These are phyloP conservation scores for Nicotiana rustica DNA, from an alignment of 305 asterid genomes.

Conservation along the genomic window DNA sequence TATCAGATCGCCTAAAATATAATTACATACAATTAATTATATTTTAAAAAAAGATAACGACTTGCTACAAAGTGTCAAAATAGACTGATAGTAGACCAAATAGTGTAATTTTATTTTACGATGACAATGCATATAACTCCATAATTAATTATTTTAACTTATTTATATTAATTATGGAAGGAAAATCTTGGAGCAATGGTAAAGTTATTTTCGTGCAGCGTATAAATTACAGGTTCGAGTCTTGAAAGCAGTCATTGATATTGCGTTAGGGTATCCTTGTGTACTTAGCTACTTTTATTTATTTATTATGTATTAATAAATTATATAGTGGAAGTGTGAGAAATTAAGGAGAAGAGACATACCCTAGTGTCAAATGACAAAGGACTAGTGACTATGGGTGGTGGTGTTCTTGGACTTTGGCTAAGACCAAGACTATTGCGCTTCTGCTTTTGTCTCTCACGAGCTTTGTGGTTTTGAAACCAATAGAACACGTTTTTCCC, in stretches of 20 bases:
- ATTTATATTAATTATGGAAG: no score
- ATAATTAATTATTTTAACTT: background rate
- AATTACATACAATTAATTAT: background rate
- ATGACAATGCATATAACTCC: background rate
- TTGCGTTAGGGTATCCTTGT: no score
- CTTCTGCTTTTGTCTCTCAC: constrained; percentile 96
- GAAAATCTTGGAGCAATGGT: no score
- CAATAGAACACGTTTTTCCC: constrained; percentile 97
- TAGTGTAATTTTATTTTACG: background rate
- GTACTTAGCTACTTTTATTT: no score
- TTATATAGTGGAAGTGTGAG: background rate
- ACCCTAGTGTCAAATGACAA: constrained; percentile 47
- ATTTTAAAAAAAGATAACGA: background rate
- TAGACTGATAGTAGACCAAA: background rate
- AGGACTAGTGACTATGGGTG: constrained; percentile 40
- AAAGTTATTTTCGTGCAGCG: no score
- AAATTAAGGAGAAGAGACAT: background rate
- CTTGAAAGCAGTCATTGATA: no score
- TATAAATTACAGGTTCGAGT: no score
- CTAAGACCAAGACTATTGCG: constrained; percentile 64
- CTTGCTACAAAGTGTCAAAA: background rate
- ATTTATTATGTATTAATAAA: background rate
- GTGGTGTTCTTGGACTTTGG: constrained; percentile 60
- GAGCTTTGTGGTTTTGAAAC: constrained; percentile 98
- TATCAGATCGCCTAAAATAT: no score